phyloP scores from a whole-genome alignment of 768 basidiomycete species.

The Boletus vinaceobasis region DNA sequence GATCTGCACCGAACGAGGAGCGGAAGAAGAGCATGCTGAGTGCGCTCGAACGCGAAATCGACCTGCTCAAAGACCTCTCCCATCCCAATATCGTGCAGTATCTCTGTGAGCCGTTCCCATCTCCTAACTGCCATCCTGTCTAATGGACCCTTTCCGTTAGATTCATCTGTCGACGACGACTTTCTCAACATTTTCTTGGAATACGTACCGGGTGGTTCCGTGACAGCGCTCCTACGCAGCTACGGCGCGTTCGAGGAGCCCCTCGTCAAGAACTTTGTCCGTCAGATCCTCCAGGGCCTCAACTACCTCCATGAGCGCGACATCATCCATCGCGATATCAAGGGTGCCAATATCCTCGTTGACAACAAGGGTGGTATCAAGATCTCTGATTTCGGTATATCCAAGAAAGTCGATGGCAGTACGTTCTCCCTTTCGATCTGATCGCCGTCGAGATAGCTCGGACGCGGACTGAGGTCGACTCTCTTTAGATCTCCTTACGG shows the following conservation, averaged over 20 bases:
- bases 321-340: slow-evolving; percentile 98
- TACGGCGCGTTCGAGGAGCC: slow-evolving; percentile 95
- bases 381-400: slow-evolving; percentile 95
- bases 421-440: slow-evolving; percentile 33
- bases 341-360: slow-evolving; percentile 96
- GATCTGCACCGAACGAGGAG: slow-evolving; percentile 82
- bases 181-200: slow-evolving; percentile 95
- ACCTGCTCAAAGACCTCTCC: slow-evolving; percentile 85
- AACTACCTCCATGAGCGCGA: slow-evolving; percentile 89
- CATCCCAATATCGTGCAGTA: slow-evolving; percentile 99
- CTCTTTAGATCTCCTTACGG: slow-evolving; percentile 42
- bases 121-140: not conserved
- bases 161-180: slow-evolving; percentile 89
- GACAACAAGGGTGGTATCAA: slow-evolving; percentile 98
- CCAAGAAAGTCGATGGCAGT: slow-evolving; percentile 97
- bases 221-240: slow-evolving; percentile 80
- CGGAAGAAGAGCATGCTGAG: slow-evolving; percentile 92
- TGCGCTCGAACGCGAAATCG: slow-evolving; percentile 91
- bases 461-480: not conserved
- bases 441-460: not conserved
- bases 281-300: slow-evolving; percentile 86
- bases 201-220: slow-evolving; percentile 94
- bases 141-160: slow-evolving; percentile 37
- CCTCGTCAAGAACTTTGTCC: slow-evolving; percentile 87
- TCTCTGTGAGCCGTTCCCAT: slow-evolving; percentile 61